Evolutionary conservation across 140 eudicot genomes (phyloP), one percentile per base, ranked within the genome.

Genomic region (Eryngium alpinum): DNA sequence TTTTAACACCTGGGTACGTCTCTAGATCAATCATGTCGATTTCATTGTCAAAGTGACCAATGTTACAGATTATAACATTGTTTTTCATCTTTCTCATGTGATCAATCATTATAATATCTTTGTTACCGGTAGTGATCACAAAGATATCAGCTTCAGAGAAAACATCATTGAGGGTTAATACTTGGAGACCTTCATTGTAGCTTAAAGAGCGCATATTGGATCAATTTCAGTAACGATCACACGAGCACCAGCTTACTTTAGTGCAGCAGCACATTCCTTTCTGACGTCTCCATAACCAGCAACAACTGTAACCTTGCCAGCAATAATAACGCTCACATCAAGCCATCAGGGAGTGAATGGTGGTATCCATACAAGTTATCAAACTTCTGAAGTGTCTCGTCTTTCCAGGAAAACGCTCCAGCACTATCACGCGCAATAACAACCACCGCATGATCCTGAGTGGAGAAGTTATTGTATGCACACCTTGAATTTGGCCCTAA

Each of bases 401-500:
- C 97, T 80, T 93, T 89, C 97, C 97, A 91, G 78, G 98, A 93
- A 73, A 89, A 90, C 63, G 90, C 97, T 1, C 93, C 89, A 10
- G 98, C 97, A 22, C 91, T 86, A 82, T 93, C 97, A 59, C 95
- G 90, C 0, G 93, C 97, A 57, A 90, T 91, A 56, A 90, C 93
- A 9, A 95, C 93, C 10, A 93, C 97, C 38, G 97, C 96, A 82
- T 94, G 98, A 77, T 94, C 98, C 88, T 94, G 98, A 19, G 96
- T 92, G 52, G 98, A 94, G 89, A 94, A 94, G 79, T 91, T 93
- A 86, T 93, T 93, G 89, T 97, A 94, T 28, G 98, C 92, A 71
- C 98, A 94, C 98, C 98, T 97, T 81, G 16, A 94, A 96, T 82
- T 90, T 91, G 33, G 98, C 98, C 46, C 98, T 97, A 25, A 94